These are phyloP conservation scores for Dactylellina haptotyla DNA, from an alignment of 2,329 filamentous ascomycete genomes.

Conservation along the genomic window DNA sequence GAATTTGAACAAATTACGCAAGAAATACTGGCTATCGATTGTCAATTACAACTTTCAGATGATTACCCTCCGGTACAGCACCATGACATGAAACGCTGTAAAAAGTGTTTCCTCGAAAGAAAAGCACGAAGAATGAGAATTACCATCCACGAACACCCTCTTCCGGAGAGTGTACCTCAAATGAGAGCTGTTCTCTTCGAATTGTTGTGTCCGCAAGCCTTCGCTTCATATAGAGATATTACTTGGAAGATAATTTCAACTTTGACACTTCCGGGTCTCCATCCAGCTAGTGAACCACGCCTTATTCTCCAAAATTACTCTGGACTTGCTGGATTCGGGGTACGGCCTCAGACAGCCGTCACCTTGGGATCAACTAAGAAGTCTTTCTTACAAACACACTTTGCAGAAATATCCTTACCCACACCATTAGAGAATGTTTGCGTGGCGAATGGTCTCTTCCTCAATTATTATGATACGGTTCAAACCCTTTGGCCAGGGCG, in stretches of 20 bases:
- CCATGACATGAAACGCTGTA: constrained; percentile 60
- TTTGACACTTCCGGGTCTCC: constrained; percentile 26
- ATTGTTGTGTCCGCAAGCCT: constrained; percentile 60
- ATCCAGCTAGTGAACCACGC: constrained; percentile 53
- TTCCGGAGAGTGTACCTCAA: constrained; percentile 60
- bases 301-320: constrained; percentile 60
- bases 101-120: constrained; percentile 60
- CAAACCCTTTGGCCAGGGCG: constrained; percentile 62
- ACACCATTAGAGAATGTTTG: constrained; percentile 63
- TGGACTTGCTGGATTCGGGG: constrained; percentile 58
- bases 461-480: constrained; percentile 65
- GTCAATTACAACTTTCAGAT: constrained; percentile 58
- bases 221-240: constrained; percentile 62
- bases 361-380: constrained; percentile 65
- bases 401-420: constrained; percentile 62
- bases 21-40: constrained; percentile 59
- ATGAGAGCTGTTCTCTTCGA: constrained; percentile 63
- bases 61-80: constrained; percentile 55
- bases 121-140: constrained; percentile 60
- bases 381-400: constrained; percentile 66
- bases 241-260: constrained; percentile 62
- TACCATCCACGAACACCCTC: constrained; percentile 61
- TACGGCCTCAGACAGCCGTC: constrained; percentile 55
- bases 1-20: constrained; percentile 61
- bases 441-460: constrained; percentile 64